Evolutionary conservation across 2,329 filamentous ascomycete species (phyloP).

Genomic region (Penicillium oxalicum): DNA sequence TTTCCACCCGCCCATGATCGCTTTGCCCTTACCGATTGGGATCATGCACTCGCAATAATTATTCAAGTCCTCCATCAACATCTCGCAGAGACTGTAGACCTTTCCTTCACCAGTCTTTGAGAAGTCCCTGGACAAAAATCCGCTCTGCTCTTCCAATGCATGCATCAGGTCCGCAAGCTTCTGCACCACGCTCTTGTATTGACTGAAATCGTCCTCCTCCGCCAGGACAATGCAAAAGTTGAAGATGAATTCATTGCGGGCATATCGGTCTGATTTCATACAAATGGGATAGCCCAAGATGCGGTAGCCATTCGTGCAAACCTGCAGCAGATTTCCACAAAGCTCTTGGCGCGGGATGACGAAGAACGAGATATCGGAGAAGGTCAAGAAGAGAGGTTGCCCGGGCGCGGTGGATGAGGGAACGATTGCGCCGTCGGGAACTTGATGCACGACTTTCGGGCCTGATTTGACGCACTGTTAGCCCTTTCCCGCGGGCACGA

Average conservation of each 20-base stretch:
- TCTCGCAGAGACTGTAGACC: conserved; percentile 69
- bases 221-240: conserved; percentile 87
- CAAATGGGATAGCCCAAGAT: conserved; percentile 86
- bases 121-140: conserved; percentile 57
- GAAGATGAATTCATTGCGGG: conserved; percentile 96
- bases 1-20: neutral
- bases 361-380: conserved; percentile 80
- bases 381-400: conserved; percentile 68
- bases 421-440: conserved; percentile 55
- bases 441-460: conserved; percentile 59
- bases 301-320: conserved; percentile 67
- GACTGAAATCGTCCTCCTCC: conserved; percentile 62
- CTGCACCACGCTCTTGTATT: conserved; percentile 77
- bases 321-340: conserved; percentile 76
- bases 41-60: conserved; percentile 99
- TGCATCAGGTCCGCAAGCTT: conserved; percentile 81
- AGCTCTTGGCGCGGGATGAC: conserved; percentile 93
- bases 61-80: conserved; percentile 85
- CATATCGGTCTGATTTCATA: conserved; percentile 74
- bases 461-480: conserved; percentile 34
- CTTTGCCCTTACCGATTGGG: conserved; percentile 64
- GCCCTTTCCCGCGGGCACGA: too few species aligned
- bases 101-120: conserved; percentile 44
- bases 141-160: conserved; percentile 85
- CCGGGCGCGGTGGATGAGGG: conserved; percentile 41